phyloP scores from a whole-genome alignment of 2,329 filamentous ascomycete genomes.

The Cordyceps cicadae region DNA sequence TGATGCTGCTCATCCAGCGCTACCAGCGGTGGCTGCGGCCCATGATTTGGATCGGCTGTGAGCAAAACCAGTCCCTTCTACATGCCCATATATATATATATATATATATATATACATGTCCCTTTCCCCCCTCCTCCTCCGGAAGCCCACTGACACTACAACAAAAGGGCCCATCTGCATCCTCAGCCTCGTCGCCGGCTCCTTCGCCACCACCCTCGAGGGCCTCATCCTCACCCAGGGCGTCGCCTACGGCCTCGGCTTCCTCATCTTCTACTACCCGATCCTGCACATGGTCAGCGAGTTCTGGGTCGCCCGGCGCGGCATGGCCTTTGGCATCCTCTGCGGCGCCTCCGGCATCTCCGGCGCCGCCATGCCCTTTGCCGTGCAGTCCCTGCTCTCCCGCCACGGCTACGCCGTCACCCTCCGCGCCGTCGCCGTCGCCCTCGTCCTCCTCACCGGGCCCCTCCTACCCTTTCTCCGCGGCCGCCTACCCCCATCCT shows the following conservation, averaged over 20 bases:
- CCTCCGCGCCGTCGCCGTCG: slow-evolving; percentile 27
- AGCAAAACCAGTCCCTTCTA: not conserved
- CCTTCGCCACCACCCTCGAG: slow-evolving; percentile 25
- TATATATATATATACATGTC: too few relatives aligned
- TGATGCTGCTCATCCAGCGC: slow-evolving; percentile 17
- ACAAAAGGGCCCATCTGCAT: slow-evolving; percentile 26
- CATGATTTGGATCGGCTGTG: slow-evolving; percentile 14
- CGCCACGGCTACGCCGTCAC: slow-evolving; percentile 30
- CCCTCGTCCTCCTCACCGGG: slow-evolving; percentile 27
- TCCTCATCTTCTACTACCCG: slow-evolving; percentile 29
- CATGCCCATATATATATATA: too few relatives aligned
- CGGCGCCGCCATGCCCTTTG: slow-evolving; percentile 28
- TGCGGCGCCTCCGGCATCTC: slow-evolving; percentile 23
- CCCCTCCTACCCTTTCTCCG: slow-evolving; percentile 33
- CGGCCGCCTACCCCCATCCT: slow-evolving; percentile 18
- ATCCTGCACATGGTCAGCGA: slow-evolving; percentile 33
- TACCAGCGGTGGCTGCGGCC: slow-evolving; percentile 1
- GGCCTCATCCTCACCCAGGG: slow-evolving; percentile 32
- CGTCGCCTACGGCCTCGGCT: slow-evolving; percentile 30
- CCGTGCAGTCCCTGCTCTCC: slow-evolving; percentile 28
- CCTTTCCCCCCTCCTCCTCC: too few relatives aligned
- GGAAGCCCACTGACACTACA: not conserved
- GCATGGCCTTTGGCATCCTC: slow-evolving; percentile 29
- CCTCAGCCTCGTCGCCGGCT: slow-evolving; percentile 24
- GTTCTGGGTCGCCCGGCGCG: slow-evolving; percentile 29